A percentile compares a stretch with the other conserved stretches of the same genome.
These are phyloP conservation scores for Spiromastix sp. DNA, from an alignment of 2,329 filamentous ascomycete genomes.

Conservation along the genomic window DNA sequence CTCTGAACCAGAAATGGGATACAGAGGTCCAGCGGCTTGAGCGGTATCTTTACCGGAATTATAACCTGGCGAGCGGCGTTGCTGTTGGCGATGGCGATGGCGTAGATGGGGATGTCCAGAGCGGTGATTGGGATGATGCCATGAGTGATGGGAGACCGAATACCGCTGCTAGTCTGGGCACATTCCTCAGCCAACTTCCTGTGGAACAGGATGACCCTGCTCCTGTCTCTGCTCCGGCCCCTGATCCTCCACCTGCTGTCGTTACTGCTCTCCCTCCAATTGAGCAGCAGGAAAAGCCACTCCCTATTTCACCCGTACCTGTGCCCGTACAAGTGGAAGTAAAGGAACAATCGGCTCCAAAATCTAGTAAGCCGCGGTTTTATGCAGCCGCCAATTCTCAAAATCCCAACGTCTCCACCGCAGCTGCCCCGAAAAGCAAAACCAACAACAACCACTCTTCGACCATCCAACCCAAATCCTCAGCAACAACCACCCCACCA, in stretches of 20 bases:
- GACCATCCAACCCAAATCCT: background rate
- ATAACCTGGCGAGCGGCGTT: conserved; percentile 31
- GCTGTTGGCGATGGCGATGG: conserved; percentile 2
- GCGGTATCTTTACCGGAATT: conserved; percentile 37
- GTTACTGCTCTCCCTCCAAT: too few species aligned
- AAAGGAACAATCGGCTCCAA: too few species aligned
- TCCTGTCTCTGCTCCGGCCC: background rate
- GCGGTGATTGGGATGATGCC: conserved; percentile 25
- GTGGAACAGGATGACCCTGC: conserved; percentile 14
- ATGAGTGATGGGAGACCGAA: conserved; percentile 27
- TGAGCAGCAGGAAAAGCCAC: too few species aligned
- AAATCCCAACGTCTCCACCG: too few species aligned
- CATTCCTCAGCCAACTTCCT: conserved; percentile 28
- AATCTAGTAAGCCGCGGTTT: too few species aligned
- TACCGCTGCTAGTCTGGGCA: conserved; percentile 28
- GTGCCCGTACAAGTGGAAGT: too few species aligned
- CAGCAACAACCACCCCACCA: background rate
- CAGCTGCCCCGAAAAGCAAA: too few species aligned
- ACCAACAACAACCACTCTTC: background rate
- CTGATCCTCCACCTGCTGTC: background rate
- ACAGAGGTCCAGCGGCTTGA: conserved; percentile 31
- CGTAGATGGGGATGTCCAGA: background rate
- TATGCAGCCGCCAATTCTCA: too few species aligned
- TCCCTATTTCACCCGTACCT: too few species aligned
- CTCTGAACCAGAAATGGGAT: conserved; percentile 37